These are phyloP conservation scores for Rhodamnia rubescens DNA, from an alignment of 345 rosid species.

Conservation along the genomic window DNA sequence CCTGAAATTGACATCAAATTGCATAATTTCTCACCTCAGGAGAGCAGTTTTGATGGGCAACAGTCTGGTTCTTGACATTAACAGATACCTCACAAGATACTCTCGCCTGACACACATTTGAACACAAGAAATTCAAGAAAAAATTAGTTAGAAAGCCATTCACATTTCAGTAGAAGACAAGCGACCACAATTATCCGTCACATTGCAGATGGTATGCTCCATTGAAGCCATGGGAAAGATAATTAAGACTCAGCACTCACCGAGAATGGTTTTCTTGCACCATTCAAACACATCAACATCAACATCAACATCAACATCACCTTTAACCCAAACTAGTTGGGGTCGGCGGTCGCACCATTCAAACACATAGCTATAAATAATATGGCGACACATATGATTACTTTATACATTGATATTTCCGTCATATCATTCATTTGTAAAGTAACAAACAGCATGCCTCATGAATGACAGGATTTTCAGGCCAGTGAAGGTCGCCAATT, in stretches of 20 bases:
- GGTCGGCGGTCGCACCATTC: too few species aligned
- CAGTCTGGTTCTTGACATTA: constrained; percentile 44
- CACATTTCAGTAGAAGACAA: not conserved
- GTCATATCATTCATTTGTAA: rapidly evolving
- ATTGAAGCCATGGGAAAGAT: not conserved
- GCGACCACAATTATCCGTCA: not conserved
- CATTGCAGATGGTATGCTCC: not conserved
- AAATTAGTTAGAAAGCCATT: not conserved
- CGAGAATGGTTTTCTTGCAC: not conserved
- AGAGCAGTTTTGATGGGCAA: constrained; percentile 53
- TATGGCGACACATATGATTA: not conserved
- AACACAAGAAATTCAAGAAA: not conserved
- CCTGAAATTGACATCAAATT: not conserved
- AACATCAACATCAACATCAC: too few species aligned
- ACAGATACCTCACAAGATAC: constrained; percentile 66
- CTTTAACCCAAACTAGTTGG: too few species aligned
- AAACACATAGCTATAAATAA: not conserved
- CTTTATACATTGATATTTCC: not conserved
- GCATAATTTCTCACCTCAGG: constrained; percentile 34
- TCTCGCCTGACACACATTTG: constrained; percentile 34
- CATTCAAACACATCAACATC: not conserved
- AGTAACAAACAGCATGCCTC: not conserved
- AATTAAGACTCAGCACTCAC: not conserved
- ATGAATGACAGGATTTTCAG: not conserved
- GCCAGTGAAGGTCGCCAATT: not conserved